Conservation (phyloP, 306 rosid species). For the Gleditsia sinensis region DNA sequence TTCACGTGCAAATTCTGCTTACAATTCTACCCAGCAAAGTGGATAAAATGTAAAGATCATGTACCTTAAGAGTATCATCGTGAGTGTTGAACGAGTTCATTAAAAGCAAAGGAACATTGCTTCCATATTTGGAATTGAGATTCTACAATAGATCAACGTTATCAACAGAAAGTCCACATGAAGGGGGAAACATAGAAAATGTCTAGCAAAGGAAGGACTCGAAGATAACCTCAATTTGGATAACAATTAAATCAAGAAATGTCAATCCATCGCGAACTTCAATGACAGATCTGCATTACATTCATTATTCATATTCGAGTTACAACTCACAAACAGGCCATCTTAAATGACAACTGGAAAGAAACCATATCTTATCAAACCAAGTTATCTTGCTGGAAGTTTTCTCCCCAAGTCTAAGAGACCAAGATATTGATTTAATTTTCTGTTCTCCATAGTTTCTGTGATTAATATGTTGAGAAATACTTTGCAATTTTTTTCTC, state of each 20-base stretch:
- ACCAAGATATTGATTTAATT: neutral
- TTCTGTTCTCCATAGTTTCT: neutral
- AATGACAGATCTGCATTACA: slow-evolving; percentile 85
- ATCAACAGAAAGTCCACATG: slow-evolving; percentile 27
- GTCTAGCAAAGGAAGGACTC: slow-evolving; percentile 17
- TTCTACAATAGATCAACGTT: slow-evolving; percentile 44
- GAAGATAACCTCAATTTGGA: slow-evolving; percentile 82
- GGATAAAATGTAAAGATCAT: slow-evolving; percentile 16
- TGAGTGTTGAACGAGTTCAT: slow-evolving; percentile 99
- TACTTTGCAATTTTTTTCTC: neutral
- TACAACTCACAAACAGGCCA: neutral
- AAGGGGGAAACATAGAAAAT: slow-evolving; percentile 9
- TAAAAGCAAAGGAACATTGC: slow-evolving; percentile 90
- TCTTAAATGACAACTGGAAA: slow-evolving; percentile 1
- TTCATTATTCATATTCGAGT: slow-evolving; percentile 23
- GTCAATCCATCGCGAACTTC: slow-evolving; percentile 97
- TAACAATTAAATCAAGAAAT: slow-evolving; percentile 92
- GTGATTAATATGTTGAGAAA: slow-evolving; percentile 18
- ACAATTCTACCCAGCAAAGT: slow-evolving; percentile 10
- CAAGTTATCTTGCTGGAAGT: neutral
- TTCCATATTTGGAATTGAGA: slow-evolving; percentile 85
- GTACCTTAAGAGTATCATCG: slow-evolving; percentile 86
- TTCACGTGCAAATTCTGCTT: neutral
- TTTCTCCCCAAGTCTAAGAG: neutral
- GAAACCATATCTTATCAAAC: neutral